Conservation (phyloP, 441 rosid genomes). For the Jatropha podagrica region DNA sequence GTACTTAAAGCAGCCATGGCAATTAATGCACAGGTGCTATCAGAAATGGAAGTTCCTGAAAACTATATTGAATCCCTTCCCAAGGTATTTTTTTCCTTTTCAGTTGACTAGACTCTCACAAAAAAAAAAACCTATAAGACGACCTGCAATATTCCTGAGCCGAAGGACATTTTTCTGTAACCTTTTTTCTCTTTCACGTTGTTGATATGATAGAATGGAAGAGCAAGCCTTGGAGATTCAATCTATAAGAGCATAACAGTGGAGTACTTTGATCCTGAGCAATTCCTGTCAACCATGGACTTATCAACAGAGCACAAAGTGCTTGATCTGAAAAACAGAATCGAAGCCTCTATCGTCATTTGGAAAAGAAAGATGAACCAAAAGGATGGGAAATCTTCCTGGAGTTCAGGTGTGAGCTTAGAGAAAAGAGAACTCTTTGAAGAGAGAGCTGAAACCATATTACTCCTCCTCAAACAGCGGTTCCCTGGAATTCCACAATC, state of each 20-base stretch:
- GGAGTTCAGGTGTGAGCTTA: conserved; percentile 78
- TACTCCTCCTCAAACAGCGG: conserved; percentile 72
- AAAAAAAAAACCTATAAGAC: no score
- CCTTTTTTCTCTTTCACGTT: no score
- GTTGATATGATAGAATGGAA: conserved; percentile 61
- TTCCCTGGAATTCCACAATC: conserved; percentile 92
- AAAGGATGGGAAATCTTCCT: conserved; percentile 77
- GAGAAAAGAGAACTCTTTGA: conserved; percentile 91
- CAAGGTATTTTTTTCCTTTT: conserved; percentile 45
- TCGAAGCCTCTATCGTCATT: conserved; percentile 87
- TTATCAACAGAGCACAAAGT: conserved; percentile 83
- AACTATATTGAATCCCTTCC: conserved; percentile 94
- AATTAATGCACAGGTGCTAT: conserved; percentile 85
- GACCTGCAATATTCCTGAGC: no score
- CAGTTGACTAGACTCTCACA: no score
- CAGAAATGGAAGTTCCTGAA: conserved; percentile 90
- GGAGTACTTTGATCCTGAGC: conserved; percentile 76
- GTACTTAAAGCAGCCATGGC: conserved; percentile 99
- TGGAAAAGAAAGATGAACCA: conserved; percentile 89
- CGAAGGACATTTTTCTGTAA: no score
- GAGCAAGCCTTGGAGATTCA: conserved; percentile 87
- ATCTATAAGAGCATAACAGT: conserved; percentile 72
- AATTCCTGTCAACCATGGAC: conserved; percentile 71
- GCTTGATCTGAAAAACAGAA: conserved; percentile 79
- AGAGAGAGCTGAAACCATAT: conserved; percentile 90